These are phyloP conservation scores for Mortierella sp. DNA, from an alignment of 371 early-diverging fungal genomes.

Conservation along the genomic window DNA sequence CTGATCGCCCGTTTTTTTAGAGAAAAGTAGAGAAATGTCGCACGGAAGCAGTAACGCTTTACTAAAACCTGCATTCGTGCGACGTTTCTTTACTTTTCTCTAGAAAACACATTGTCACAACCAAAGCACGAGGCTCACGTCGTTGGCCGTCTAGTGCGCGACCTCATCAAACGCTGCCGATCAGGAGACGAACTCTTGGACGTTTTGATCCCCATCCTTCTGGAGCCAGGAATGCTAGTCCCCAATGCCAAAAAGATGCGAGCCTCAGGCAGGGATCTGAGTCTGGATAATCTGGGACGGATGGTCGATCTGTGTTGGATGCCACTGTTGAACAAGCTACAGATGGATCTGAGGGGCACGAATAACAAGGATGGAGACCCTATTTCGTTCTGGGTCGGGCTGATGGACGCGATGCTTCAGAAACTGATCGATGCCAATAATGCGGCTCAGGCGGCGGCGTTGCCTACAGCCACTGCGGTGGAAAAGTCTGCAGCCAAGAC, in stretches of 20 bases:
- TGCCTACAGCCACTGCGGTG: constrained; percentile 17
- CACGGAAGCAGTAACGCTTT: no score
- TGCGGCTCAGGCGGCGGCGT: constrained; percentile 15
- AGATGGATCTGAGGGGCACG: constrained; percentile 20
- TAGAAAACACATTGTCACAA: constrained; percentile 33
- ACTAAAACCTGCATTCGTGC: no score
- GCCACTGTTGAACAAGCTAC: constrained; percentile 43
- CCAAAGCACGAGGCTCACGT: constrained; percentile 37
- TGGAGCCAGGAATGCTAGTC: constrained; percentile 55
- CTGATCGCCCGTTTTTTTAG: no score
- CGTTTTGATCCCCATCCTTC: constrained; percentile 30
- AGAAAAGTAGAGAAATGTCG: no score
- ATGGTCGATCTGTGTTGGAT: constrained; percentile 50
- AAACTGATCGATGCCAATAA: constrained; percentile 39
- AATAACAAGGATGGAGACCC: constrained; percentile 39
- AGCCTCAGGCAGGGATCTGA: constrained; percentile 40
- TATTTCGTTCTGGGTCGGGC: constrained; percentile 41
- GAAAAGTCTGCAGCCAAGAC: constrained; percentile 37
- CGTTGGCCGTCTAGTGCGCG: constrained; percentile 28
- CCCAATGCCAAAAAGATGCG: constrained; percentile 46
- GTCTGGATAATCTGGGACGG: constrained; percentile 27
- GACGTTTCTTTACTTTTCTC: background rate
- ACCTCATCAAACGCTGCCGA: constrained; percentile 46
- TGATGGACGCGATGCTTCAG: constrained; percentile 41
- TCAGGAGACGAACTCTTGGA: constrained; percentile 45